Conservation (phyloP, 2,329 filamentous ascomycete species). For the Colletotrichum plurivorum region DNA sequence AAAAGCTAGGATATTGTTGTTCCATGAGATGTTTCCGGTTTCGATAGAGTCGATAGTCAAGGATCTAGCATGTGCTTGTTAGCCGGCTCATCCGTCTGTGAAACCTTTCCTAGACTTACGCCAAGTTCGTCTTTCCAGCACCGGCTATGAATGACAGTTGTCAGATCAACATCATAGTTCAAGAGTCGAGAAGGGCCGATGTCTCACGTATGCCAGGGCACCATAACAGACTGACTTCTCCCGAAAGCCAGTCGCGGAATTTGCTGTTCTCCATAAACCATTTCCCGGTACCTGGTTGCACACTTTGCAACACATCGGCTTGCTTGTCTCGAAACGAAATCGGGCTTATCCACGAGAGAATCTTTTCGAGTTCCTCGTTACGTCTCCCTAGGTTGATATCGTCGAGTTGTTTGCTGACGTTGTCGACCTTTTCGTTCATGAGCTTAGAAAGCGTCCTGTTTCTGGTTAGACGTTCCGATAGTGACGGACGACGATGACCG, state of each 20-base stretch:
- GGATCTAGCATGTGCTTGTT: not conserved
- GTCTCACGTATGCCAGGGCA: not conserved
- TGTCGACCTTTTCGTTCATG: not conserved
- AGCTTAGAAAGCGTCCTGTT: not conserved
- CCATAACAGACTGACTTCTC: not conserved
- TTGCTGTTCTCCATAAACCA: not conserved
- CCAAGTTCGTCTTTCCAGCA: not conserved
- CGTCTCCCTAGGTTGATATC: not conserved
- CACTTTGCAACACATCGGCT: not conserved
- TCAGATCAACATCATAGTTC: not conserved
- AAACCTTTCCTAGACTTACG: not conserved
- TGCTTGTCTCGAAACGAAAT: not conserved
- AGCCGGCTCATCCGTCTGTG: not conserved
- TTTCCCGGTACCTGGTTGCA: not conserved
- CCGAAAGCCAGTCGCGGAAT: not conserved
- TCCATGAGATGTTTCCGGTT: not conserved
- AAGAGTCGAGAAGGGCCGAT: too few species aligned
- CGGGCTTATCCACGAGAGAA: not conserved
- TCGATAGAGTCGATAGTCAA: not conserved
- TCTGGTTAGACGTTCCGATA: too few species aligned
- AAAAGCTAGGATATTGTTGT: not conserved
- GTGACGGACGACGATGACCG: too few species aligned
- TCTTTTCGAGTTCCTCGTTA: not conserved
- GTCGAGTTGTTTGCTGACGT: not conserved
- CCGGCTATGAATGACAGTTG: not conserved